phyloP scores from a whole-genome alignment of 805 yeast genomes.

The Brettanomyces custersianus region DNA sequence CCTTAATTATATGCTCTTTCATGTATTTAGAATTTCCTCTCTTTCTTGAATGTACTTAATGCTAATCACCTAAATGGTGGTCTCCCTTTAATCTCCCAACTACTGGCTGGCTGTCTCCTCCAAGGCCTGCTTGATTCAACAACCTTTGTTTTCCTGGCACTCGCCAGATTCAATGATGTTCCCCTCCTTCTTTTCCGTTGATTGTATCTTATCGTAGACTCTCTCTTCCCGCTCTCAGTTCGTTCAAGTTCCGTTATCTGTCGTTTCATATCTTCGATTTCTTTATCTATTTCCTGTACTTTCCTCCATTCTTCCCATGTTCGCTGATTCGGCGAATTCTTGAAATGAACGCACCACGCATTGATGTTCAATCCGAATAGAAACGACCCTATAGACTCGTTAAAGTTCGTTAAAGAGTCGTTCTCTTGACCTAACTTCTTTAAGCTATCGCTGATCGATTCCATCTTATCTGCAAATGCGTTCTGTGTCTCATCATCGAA shows the following conservation, averaged over 20 bases:
- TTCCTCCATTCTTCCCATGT: slow-evolving; percentile 15
- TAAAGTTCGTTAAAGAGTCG: slow-evolving; percentile 53
- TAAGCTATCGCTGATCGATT: slow-evolving; percentile 44
- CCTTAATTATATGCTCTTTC: slow-evolving; percentile 25
- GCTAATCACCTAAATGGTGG: slow-evolving; percentile 16
- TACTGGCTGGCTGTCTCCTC: neutral
- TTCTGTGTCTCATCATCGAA: too few species aligned
- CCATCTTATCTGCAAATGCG: neutral
- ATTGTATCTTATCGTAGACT: too few species aligned
- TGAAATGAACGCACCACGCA: slow-evolving; percentile 81
- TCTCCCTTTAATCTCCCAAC: slow-evolving; percentile 20
- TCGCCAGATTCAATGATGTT: neutral
- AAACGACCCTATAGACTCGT: slow-evolving; percentile 66
- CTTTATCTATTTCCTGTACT: slow-evolving; percentile 8
- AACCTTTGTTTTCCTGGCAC: neutral
- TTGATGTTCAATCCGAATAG: slow-evolving; percentile 75
- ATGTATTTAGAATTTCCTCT: neutral
- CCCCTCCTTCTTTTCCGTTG: too few species aligned
- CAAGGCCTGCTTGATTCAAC: neutral
- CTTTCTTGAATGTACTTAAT: neutral
- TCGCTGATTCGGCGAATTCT: slow-evolving; percentile 17
- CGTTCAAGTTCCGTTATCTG: too few species aligned
- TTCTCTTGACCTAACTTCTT: slow-evolving; percentile 50
- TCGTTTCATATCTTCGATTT: too few species aligned
- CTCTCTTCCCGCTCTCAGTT: neutral